phyloP scores from a whole-genome alignment of 2,329 filamentous ascomycete genomes.

The Colletotrichum sp. region DNA sequence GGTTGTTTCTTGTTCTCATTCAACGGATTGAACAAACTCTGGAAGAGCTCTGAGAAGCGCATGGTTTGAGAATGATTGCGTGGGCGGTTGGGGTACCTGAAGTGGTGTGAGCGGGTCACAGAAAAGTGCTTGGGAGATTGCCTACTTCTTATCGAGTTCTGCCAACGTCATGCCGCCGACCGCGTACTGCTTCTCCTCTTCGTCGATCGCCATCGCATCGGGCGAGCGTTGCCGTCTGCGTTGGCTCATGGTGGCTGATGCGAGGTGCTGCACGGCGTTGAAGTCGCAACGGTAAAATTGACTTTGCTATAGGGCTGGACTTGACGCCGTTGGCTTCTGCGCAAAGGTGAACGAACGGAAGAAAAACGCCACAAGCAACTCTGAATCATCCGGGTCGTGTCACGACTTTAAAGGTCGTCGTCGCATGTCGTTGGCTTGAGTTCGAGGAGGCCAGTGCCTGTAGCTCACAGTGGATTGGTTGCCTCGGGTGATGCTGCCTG shows the following conservation, averaged over 20 bases:
- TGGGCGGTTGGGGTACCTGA: constrained; percentile 83
- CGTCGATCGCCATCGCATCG: constrained; percentile 47
- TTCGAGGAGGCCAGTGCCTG: neutral
- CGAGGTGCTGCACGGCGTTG: neutral
- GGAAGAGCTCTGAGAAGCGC: constrained; percentile 80
- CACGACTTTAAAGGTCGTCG: neutral
- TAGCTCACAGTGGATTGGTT: constrained; percentile 4
- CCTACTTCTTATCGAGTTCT: constrained; percentile 51
- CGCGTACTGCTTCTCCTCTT: constrained; percentile 59
- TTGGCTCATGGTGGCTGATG: constrained; percentile 36
- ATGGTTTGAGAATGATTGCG: constrained; percentile 80
- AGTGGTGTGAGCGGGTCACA: constrained; percentile 9
- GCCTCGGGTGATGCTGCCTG: constrained; percentile 20
- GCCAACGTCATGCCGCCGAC: constrained; percentile 39
- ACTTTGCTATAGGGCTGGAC: neutral
- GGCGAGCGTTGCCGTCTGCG: constrained; percentile 28
- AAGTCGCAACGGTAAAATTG: neutral
- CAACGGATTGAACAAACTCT: constrained; percentile 80
- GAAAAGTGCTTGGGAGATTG: neutral
- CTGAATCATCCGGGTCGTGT: neutral
- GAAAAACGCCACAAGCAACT: neutral
- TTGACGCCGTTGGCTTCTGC: neutral
- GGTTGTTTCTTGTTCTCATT: constrained; percentile 81
- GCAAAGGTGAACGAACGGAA: neutral
- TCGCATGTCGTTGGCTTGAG: neutral